Base-by-base conservation (phyloP, 2,329 filamentous ascomycete genomes). In the Fusarium secorum region DNA sequence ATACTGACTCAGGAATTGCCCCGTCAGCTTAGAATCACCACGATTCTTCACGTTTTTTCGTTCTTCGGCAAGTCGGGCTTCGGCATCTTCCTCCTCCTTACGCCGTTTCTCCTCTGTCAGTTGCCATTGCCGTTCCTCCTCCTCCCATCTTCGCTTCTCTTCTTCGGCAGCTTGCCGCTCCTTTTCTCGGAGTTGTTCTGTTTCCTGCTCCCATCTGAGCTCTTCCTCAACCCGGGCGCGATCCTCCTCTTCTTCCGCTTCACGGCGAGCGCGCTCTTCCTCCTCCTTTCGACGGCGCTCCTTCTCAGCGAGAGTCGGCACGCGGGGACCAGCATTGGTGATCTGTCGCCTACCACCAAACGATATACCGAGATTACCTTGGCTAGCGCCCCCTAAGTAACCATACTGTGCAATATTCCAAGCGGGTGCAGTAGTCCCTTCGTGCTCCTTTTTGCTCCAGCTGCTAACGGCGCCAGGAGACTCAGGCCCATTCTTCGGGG, bases 401-500 rank as follows among this genome's bases (percentile, higher is more conserved):
- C 96, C 95, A 78, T 99, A 99, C 79, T 99, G 96, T 62, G 95
- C 92, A 74, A 98, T 98, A 79, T 98, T 99, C 96, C 96, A 99
- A 3, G 96, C 96, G 1, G 96, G 96, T 30, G 91, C 87, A 4
- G 95, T 98, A 46, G 86, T 87, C 20, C 88, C 89, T 80, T 98
- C 93, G 74, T 98, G 93, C 60, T 88, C 87, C 80, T 88, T 93
- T 79, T 90, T 97, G 81, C 93, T 97, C 96, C 96, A 98, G 81
- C 90, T 97, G 78, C 93, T 97, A 68, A 95, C 89, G 4, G 84
- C 81, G 33, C 81, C 78, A 41, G 88, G 85, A 55, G 89, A 86
- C 64, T 84, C 80, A 18, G 85, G 80, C 33, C 86, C 85, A 35
- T 85, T 88, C 46, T 76, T 75, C 11, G 52, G n/a, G 28, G 52